Conservation (phyloP, 305 asterid species). For the Lippia alba region DNA sequence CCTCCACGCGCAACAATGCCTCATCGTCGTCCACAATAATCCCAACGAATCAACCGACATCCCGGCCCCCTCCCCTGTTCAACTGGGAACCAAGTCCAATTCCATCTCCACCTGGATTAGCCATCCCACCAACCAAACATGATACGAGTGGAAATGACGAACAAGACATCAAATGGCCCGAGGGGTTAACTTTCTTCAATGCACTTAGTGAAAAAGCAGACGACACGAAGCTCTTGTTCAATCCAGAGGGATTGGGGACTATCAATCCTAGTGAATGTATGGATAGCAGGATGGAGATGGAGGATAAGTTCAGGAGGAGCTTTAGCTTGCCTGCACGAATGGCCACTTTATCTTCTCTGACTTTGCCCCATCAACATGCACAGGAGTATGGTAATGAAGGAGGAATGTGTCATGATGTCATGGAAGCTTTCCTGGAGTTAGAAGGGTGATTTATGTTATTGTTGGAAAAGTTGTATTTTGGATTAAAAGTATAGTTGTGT, state of each 20-base stretch:
- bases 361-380: conserved; percentile 65
- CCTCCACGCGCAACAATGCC: conserved; percentile 63
- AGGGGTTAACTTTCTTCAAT: conserved; percentile 74
- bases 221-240: conserved; percentile 76
- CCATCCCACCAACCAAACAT: conserved; percentile 60
- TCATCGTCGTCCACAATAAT: conserved; percentile 52
- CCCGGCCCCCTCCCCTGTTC: conserved; percentile 70
- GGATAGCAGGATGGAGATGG: conserved; percentile 75
- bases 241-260: conserved; percentile 48
- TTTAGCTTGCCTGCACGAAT: conserved; percentile 81
- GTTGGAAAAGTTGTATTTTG: conserved; percentile 46
- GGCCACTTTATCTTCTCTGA: conserved; percentile 74
- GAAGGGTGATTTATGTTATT: conserved; percentile 19
- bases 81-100: conserved; percentile 79
- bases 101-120: conserved; percentile 38
- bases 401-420: conserved; percentile 79
- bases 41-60: conserved; percentile 66
- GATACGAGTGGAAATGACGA: conserved; percentile 62
- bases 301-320: conserved; percentile 84
- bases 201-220: conserved; percentile 77
- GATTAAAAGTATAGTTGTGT: conserved; percentile 28
- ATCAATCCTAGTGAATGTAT: conserved; percentile 61
- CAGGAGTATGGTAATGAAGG: conserved; percentile 74
- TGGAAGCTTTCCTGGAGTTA: conserved; percentile 73
- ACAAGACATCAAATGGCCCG: conserved; percentile 93